Evolutionary conservation across 495 filamentous ascomycete species (phyloP).

Genomic region (Aspergillus heteromorphus): DNA sequence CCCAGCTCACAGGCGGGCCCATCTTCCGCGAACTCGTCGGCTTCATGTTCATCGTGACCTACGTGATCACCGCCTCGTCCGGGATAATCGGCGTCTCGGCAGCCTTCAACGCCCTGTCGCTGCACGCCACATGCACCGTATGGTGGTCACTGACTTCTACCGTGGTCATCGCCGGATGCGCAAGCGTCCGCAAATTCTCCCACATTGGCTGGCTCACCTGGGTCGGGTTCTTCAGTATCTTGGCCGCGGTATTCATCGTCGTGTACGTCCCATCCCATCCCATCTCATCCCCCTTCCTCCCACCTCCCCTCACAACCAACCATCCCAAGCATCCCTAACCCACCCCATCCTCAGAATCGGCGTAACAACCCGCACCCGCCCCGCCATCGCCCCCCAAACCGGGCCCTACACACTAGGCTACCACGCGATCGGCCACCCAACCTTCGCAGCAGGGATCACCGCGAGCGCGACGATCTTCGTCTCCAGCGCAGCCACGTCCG

Average conservation of each 20-base stretch:
- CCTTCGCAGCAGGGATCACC: constrained; percentile 35
- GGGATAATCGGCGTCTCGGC: constrained; percentile 48
- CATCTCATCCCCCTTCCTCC: not conserved
- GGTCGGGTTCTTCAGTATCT: constrained; percentile 40
- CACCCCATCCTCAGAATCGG: constrained; percentile 22
- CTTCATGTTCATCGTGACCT: constrained; percentile 40
- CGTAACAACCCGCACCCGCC: constrained; percentile 36
- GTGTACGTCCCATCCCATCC: constrained; percentile 28
- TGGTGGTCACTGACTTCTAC: constrained; percentile 44
- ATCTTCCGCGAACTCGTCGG: constrained; percentile 41
- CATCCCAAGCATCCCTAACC: constrained; percentile 6
- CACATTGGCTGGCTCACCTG: constrained; percentile 45
- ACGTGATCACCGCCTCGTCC: constrained; percentile 42
- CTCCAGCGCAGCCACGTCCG: constrained; percentile 53
- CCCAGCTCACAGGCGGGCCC: constrained; percentile 56
- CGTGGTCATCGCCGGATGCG: constrained; percentile 57
- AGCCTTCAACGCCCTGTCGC: constrained; percentile 45
- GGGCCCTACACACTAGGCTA: constrained; percentile 45
- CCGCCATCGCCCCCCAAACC: constrained; percentile 31
- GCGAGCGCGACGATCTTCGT: constrained; percentile 39
- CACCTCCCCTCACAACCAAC: not conserved
- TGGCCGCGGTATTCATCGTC: constrained; percentile 44
- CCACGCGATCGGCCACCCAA: constrained; percentile 23
- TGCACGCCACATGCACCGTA: constrained; percentile 44
- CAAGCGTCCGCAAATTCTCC: constrained; percentile 33